A percentile compares a stretch with the other conserved stretches of the same genome.
Evolutionary conservation across 768 basidiomycete genomes (phyloP).

Genomic region (Ramaria rubella): DNA sequence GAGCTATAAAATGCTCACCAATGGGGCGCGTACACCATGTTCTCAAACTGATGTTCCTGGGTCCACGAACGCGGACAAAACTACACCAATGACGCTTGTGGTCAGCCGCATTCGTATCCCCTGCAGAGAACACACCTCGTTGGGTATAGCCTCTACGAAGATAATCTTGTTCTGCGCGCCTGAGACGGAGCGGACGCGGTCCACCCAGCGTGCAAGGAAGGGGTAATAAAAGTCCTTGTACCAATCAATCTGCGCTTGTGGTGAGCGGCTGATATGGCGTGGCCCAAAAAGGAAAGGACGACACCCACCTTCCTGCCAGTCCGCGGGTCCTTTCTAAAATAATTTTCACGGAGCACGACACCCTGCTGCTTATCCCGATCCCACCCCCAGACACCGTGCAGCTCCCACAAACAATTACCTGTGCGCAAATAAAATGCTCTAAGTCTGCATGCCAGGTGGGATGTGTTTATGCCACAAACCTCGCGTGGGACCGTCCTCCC

Average conservation of each 20-base stretch:
- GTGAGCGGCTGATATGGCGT: background rate
- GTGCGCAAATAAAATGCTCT: background rate
- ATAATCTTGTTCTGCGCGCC: constrained; percentile 48
- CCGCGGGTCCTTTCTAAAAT: constrained; percentile 67
- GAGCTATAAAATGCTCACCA: constrained; percentile 43
- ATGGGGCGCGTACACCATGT: constrained; percentile 69
- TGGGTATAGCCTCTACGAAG: constrained; percentile 86
- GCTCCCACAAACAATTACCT: constrained; percentile 78
- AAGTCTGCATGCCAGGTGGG: background rate
- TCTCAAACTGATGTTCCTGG: constrained; percentile 48
- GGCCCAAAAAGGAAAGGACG: background rate
- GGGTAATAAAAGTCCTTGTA: constrained; percentile 82
- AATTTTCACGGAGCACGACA: constrained; percentile 75
- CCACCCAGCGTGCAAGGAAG: constrained; percentile 62
- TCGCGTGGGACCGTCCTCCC: constrained; percentile 59
- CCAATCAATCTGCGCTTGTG: constrained; percentile 64
- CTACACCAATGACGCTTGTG: constrained; percentile 38
- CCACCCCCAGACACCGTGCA: constrained; percentile 94
- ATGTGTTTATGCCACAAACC: no score
- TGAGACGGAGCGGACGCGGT: constrained; percentile 44
- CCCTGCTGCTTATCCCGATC: constrained; percentile 56
- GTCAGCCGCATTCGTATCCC: background rate
- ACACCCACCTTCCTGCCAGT: constrained; percentile 51
- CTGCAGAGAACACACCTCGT: constrained; percentile 55
- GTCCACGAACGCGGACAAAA: constrained; percentile 80